Conservation (phyloP, 148 eudicot genomes). For the Camellia sinensis region DNA sequence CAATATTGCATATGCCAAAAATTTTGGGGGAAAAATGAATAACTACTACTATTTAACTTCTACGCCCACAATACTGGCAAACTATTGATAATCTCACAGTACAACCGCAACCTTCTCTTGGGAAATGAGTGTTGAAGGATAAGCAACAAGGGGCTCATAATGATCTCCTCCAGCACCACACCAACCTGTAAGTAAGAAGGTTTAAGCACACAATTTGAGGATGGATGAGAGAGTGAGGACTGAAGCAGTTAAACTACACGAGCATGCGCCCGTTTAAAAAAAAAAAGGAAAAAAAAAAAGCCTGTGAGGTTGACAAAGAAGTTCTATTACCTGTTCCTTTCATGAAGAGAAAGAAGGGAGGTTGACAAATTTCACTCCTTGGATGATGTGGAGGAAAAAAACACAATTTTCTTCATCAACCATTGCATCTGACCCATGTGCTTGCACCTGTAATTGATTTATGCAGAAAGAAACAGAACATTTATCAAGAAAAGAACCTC, state of each 20-base stretch:
- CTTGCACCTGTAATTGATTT: conserved; percentile 62
- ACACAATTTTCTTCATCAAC: conserved; percentile 94
- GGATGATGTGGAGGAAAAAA: conserved; percentile 96
- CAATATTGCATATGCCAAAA: conserved; percentile 10
- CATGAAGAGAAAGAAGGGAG: conserved; percentile 92
- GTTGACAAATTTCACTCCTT: conserved; percentile 62
- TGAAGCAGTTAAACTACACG: neutral
- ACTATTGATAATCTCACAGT: conserved; percentile 40
- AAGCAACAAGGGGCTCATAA: conserved; percentile 86
- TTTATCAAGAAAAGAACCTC: neutral
- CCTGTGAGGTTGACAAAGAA: too few species aligned
- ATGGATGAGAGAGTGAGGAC: neutral
- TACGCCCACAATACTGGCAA: conserved; percentile 44
- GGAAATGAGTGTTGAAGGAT: conserved; percentile 44
- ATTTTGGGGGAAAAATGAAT: conserved; percentile 10
- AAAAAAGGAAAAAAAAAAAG: too few species aligned
- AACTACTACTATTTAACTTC: conserved; percentile 32
- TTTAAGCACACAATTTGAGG: neutral
- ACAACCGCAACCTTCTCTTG: conserved; percentile 81
- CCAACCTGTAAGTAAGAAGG: conserved; percentile 56
- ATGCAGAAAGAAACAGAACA: neutral
- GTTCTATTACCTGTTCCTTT: conserved; percentile 72
- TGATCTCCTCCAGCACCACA: conserved; percentile 96
- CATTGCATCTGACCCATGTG: conserved; percentile 97
- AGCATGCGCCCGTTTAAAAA: neutral